Evolutionary conservation across 805 yeast species (phyloP).

Genomic region (Candida ficus): DNA sequence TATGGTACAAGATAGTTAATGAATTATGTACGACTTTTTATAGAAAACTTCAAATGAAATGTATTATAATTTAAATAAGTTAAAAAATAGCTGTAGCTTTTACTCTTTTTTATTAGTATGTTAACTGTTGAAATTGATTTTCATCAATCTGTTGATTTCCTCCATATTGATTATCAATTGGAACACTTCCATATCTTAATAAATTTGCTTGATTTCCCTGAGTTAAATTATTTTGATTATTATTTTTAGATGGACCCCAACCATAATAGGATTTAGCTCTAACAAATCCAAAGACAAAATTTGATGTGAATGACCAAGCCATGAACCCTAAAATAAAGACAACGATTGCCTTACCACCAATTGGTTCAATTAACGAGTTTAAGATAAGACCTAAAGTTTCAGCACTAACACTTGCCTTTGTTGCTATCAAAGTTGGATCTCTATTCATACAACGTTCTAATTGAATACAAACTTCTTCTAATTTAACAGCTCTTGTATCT

Average conservation of each 20-base stretch:
- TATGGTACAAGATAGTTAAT: neutral
- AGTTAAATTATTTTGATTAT: neutral
- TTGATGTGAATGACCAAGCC: conserved; percentile 51
- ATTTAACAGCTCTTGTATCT: conserved; percentile 50
- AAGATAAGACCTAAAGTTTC: conserved; percentile 56
- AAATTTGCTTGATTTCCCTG: neutral
- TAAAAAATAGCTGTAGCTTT: neutral
- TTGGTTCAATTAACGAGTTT: conserved; percentile 62
- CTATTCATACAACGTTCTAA: conserved; percentile 68
- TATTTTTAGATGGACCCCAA: conserved; percentile 14
- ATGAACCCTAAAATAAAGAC: conserved; percentile 35
- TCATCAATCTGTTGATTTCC: too few relatives aligned
- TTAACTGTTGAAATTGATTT: neutral
- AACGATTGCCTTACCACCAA: conserved; percentile 53
- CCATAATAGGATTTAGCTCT: conserved; percentile 45
- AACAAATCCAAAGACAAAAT: conserved; percentile 62
- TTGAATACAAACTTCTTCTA: conserved; percentile 48
- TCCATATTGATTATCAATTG: neutral
- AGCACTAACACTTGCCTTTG: conserved; percentile 55
- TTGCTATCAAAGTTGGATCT: conserved; percentile 37
- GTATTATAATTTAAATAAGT: neutral
- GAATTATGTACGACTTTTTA: too few relatives aligned
- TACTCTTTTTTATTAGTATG: neutral
- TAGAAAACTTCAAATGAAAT: too few relatives aligned
- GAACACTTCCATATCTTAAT: neutral